Evolutionary conservation across 306 rosid species (phyloP).

Genomic region (Medicago ruthenica): DNA sequence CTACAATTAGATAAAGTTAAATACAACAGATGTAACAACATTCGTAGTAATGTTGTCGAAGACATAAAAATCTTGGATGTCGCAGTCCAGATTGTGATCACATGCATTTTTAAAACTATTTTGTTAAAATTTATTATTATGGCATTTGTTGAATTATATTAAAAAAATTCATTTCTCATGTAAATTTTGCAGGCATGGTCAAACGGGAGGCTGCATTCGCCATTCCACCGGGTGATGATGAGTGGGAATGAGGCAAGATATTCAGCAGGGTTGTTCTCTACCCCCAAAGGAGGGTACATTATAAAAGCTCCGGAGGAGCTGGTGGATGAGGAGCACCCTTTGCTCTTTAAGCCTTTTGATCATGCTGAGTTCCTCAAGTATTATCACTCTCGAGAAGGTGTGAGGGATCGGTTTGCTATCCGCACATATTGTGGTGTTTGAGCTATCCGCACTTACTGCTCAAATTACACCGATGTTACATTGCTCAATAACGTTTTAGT

Average conservation of each 20-base stretch:
- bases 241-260: slow-evolving; percentile 72
- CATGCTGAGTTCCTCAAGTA: slow-evolving; percentile 56
- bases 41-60: not conserved
- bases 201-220: slow-evolving; percentile 68
- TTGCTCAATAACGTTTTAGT: too few relatives aligned
- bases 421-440: slow-evolving; percentile 67
- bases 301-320: slow-evolving; percentile 70
- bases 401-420: slow-evolving; percentile 50
- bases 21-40: not conserved
- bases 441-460: not conserved
- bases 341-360: slow-evolving; percentile 68
- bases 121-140: not conserved
- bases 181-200: slow-evolving; percentile 68
- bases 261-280: slow-evolving; percentile 62
- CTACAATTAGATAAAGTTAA: not conserved
- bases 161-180: not conserved
- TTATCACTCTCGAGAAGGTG: slow-evolving; percentile 54
- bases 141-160: not conserved
- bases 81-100: not conserved
- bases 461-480: too few relatives aligned
- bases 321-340: slow-evolving; percentile 78
- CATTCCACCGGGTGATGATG: slow-evolving; percentile 76
- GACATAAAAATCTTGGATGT: not conserved
- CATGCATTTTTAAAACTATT: not conserved
- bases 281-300: slow-evolving; percentile 62